Evolutionary conservation across 2,329 filamentous ascomycete species (phyloP).

Genomic region (Proliferodiscus dingleyae): DNA sequence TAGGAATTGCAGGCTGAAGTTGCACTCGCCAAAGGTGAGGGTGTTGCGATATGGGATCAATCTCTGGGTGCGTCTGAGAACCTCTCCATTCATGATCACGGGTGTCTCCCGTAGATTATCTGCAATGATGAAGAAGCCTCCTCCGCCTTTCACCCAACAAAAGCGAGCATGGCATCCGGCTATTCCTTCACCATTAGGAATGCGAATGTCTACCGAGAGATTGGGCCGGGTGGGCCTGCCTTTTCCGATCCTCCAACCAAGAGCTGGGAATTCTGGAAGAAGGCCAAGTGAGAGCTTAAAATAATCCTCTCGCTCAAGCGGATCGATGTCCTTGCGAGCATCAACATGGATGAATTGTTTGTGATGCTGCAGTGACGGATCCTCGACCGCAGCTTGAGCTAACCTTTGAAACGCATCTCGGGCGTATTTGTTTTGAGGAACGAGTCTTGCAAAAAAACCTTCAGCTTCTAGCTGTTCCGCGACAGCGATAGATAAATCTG

Average conservation of each 20-base stretch:
- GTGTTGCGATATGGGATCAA: constrained; percentile 18
- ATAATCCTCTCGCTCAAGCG: constrained; percentile 7
- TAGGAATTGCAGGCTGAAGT: constrained; percentile 18
- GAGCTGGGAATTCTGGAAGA: constrained; percentile 11
- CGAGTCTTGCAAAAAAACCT: constrained; percentile 13
- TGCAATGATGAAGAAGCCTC: constrained; percentile 20
- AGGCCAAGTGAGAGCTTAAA: constrained; percentile 13
- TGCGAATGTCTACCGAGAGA: constrained; percentile 16
- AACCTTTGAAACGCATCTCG: constrained; percentile 11
- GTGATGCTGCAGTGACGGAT: constrained; percentile 5
- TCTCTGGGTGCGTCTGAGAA: constrained; percentile 13
- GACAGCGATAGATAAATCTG: background rate
- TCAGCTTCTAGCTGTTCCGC: constrained; percentile 9
- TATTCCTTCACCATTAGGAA: constrained; percentile 15
- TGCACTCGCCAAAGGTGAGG: constrained; percentile 18
- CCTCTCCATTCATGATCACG: constrained; percentile 20
- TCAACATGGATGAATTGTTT: constrained; percentile 12
- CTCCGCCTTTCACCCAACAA: constrained; percentile 19
- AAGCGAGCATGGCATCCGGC: constrained; percentile 19
- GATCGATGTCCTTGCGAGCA: constrained; percentile 3
- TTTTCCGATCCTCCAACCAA: constrained; percentile 21
- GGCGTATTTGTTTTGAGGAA: constrained; percentile 12
- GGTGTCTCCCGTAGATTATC: constrained; percentile 12
- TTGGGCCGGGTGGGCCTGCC: constrained; percentile 14
- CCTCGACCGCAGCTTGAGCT: background rate